Conservation (phyloP, 1,284 basidiomycete species). For the Ganoderma sinense region DNA sequence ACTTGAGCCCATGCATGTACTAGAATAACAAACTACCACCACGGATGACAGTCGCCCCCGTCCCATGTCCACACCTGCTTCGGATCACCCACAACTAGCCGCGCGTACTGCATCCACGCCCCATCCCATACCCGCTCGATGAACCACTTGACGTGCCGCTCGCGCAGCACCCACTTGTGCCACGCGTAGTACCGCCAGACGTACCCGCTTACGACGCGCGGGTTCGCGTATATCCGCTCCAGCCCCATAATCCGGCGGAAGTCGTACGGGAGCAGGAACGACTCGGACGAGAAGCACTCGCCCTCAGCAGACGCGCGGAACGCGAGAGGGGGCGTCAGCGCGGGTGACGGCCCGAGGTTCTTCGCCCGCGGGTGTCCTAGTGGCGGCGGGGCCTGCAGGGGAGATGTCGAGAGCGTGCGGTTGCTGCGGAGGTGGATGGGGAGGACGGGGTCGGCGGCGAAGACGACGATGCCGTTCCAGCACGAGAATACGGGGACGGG, state of each 20-base stretch:
- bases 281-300: constrained; percentile 60
- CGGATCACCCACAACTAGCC: constrained; percentile 48
- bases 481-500: constrained; percentile 61
- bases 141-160: constrained; percentile 55
- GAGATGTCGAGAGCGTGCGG: constrained; percentile 39
- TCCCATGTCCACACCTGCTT: constrained; percentile 45
- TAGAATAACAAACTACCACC: constrained; percentile 30
- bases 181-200: constrained; percentile 50
- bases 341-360: constrained; percentile 39
- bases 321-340: constrained; percentile 45
- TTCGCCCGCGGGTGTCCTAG: constrained; percentile 36
- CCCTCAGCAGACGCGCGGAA: constrained; percentile 54
- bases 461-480: constrained; percentile 67
- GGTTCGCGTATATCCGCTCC: constrained; percentile 53
- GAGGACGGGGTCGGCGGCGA: constrained; percentile 54
- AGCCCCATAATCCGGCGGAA: constrained; percentile 54
- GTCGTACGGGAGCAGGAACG: constrained; percentile 62
- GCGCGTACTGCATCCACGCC: constrained; percentile 46
- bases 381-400: constrained; percentile 33
- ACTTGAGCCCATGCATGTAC: background rate
- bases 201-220: constrained; percentile 49
- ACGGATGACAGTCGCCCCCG: constrained; percentile 48
- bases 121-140: constrained; percentile 47
- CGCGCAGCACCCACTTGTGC: constrained; percentile 54
- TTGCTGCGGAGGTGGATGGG: constrained; percentile 42